Conservation (phyloP, 129 eudicot genomes). For the Escallonia rubra region DNA sequence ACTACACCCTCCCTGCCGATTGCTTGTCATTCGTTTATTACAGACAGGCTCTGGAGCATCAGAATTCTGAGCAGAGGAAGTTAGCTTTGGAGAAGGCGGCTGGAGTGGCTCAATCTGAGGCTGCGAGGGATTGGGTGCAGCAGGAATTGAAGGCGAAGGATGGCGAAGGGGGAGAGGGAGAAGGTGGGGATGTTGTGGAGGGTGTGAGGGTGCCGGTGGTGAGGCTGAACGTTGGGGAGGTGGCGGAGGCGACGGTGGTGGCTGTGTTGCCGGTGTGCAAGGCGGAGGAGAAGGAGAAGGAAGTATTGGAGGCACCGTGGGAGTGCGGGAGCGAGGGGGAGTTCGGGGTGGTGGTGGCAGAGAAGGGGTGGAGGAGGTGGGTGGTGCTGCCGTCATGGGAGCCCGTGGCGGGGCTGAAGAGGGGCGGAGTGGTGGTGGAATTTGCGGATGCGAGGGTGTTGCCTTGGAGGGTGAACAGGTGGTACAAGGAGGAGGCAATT, state of each 20-base stretch:
- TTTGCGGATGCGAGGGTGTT: constrained; percentile 62
- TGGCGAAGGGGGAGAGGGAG: constrained; percentile 20
- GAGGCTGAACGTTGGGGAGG: constrained; percentile 64
- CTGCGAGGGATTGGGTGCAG: constrained; percentile 26
- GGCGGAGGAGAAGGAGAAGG: constrained; percentile 41
- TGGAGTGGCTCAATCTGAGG: constrained; percentile 42
- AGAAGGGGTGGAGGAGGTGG: constrained; percentile 77
- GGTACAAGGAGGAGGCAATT: constrained; percentile 58
- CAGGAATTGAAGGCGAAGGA: constrained; percentile 50
- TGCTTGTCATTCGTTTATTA: constrained; percentile 60
- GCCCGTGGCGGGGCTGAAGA: constrained; percentile 49
- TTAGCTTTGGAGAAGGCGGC: constrained; percentile 49
- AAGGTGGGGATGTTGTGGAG: constrained; percentile 18
- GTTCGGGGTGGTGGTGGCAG: constrained; percentile 68
- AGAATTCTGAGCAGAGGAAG: constrained; percentile 22
- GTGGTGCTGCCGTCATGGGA: constrained; percentile 84
- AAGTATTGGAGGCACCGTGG: constrained; percentile 73
- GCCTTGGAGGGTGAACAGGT: constrained; percentile 75
- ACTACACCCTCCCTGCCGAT: constrained; percentile 46
- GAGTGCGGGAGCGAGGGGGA: constrained; percentile 48
- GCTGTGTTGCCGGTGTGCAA: constrained; percentile 71
- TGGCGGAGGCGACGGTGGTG: constrained; percentile 55
- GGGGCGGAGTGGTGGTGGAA: constrained; percentile 71
- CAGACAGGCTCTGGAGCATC: constrained; percentile 60
- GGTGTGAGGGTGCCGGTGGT: constrained; percentile 72